Evolutionary conservation across 2,329 filamentous ascomycete species (phyloP).

Genomic region (Intubia oerlemansii): DNA sequence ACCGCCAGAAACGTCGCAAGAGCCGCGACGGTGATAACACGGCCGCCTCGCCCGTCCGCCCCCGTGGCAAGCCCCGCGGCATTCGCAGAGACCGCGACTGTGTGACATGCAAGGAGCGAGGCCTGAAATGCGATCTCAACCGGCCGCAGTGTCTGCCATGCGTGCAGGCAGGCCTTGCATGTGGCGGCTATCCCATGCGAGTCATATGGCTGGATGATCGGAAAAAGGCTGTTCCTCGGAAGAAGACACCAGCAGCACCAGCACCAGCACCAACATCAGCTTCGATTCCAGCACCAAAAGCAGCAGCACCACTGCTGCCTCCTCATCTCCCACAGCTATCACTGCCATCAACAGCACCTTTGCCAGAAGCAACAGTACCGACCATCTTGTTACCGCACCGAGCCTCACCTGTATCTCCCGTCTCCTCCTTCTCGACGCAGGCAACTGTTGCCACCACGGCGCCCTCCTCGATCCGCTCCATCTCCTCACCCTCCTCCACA

Average conservation of each 20-base stretch:
- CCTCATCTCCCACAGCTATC: background rate
- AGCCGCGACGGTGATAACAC: too few relatives aligned
- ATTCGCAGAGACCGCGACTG: slow-evolving; percentile 8
- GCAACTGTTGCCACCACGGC: background rate
- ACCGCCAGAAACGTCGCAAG: too few relatives aligned
- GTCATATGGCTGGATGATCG: slow-evolving; percentile 12
- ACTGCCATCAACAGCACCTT: background rate
- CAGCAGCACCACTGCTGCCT: background rate
- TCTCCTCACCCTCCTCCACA: background rate
- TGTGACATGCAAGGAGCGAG: slow-evolving; percentile 6
- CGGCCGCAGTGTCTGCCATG: slow-evolving; percentile 8
- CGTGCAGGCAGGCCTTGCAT: slow-evolving; percentile 11
- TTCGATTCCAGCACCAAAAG: background rate
- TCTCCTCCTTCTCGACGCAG: too few relatives aligned
- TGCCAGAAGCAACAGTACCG: too few relatives aligned
- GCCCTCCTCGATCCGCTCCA: background rate
- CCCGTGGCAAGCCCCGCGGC: slow-evolving; percentile 7
- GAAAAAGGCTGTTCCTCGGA: too few relatives aligned
- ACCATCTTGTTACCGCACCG: too few relatives aligned
- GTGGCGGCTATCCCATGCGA: slow-evolving; percentile 13
- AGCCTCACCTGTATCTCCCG: too few relatives aligned
- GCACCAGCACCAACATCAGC: too few relatives aligned
- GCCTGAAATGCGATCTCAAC: slow-evolving; percentile 8
- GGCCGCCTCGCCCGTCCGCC: too few relatives aligned
- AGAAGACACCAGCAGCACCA: background rate